phyloP scores from a whole-genome alignment of 352 stramenopile genomes.

The Phytophthora pinifolia region DNA sequence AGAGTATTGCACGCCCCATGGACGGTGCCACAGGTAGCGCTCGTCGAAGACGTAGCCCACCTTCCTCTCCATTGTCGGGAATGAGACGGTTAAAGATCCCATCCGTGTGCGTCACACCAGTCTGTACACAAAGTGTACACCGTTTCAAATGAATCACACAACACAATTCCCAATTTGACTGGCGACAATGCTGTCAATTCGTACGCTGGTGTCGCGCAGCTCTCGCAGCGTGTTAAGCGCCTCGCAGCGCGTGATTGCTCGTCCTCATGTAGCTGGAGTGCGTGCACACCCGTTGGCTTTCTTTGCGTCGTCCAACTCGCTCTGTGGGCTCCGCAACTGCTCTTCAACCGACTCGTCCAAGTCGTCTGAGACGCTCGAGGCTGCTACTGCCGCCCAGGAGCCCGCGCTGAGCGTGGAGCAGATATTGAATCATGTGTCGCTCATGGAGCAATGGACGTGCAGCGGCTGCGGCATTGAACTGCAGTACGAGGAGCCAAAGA shows the following conservation, averaged over 20 bases:
- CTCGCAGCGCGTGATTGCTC: slow-evolving; percentile 2
- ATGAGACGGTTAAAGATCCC: no score
- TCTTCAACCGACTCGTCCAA: slow-evolving; percentile 13
- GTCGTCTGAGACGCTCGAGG: no score
- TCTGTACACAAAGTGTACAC: no score
- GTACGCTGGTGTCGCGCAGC: slow-evolving; percentile 16
- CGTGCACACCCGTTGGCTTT: not conserved
- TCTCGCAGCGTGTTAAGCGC: slow-evolving; percentile 7
- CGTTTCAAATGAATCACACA: no score
- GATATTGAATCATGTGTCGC: slow-evolving; percentile 66
- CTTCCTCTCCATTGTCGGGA: no score
- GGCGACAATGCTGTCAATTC: slow-evolving; percentile 28
- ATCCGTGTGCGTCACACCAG: no score
- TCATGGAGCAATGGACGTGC: slow-evolving; percentile 87
- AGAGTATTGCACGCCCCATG: slow-evolving; percentile 57
- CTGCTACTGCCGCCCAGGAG: not conserved
- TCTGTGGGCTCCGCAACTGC: slow-evolving; percentile 25
- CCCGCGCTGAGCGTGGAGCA: slow-evolving; percentile 48
- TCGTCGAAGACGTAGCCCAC: slow-evolving; percentile 79
- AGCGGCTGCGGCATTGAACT: slow-evolving; percentile 82
- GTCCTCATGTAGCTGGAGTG: slow-evolving; percentile 8
- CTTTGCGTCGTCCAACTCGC: not conserved
- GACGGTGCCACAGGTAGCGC: slow-evolving; percentile 75
- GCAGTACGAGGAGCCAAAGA: slow-evolving; percentile 60
- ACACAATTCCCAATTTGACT: slow-evolving; percentile 29